Evolutionary conservation across 768 basidiomycete species (phyloP), one percentile per base, ranked within the genome.

Genomic region (Sporobolomyces roseus): DNA sequence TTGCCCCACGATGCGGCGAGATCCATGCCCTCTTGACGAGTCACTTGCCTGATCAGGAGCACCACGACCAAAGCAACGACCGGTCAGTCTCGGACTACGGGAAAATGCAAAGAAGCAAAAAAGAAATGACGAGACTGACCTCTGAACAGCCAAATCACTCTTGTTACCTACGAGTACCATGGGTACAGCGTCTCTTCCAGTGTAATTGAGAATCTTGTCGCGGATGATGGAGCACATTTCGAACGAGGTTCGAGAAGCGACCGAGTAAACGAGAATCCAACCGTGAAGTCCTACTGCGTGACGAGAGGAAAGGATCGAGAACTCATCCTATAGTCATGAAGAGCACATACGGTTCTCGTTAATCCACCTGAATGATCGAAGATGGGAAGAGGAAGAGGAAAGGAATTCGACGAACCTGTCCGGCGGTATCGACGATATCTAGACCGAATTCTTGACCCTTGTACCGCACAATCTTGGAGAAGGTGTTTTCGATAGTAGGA

Each of bases 371-470:
- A 52, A 48, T 30, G 21, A 17, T 2, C 17, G 33, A 19, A 4
- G 63, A 52, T 45, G 53, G 21, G 51, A 29, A 55, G 13, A n/a
- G 41, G 65, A 49, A 48, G 19, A 21, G 33, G 62, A 13, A 49
- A 43, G 52, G 7, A 41, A 41, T 9, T 9, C 9, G 9, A 46
- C 78, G 85, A 64, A 91, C 93, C 86, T 97, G 94, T 33, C 94
- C 94, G 58, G 94, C 94, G 71, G 92, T 94, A 79, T 98, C 94
- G 75, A 97, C 91, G 81, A 98, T 93, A 80, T 94, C 92, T 80
- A 93, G 93, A 68, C 92, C 88, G 76, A 93, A 98, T 76, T 93
- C 91, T 36, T 87, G 83, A 56, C 93, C 93, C 63, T 90, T 90
- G 81, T 89, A 88, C 65, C 63, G 23, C 17, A 53, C 63, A 21